A percentile compares a stretch with the other conserved stretches of the same genome.
phyloP scores from a whole-genome alignment of 352 stramenopile species.

The Globisporangium viniferum region DNA sequence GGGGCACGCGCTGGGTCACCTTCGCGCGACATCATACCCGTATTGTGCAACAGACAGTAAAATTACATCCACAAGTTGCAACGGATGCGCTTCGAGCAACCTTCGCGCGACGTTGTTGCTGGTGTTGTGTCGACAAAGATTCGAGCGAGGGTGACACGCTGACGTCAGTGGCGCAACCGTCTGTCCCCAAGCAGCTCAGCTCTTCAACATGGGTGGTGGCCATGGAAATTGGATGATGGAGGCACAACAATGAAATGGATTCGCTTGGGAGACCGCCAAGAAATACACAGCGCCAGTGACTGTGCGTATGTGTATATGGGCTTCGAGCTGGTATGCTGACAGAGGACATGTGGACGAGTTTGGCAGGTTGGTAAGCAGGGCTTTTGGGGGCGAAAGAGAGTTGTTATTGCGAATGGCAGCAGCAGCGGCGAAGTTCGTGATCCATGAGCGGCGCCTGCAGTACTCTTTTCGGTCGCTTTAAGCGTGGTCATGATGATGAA shows the following conservation, averaged over 20 bases:
- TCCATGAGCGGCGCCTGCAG: neutral
- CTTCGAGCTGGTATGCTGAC: too few relatives aligned
- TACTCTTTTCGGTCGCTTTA: neutral
- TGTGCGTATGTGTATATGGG: too few relatives aligned
- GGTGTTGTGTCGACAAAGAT: conserved; percentile 14
- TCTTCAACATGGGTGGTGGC: neutral
- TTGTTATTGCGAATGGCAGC: neutral
- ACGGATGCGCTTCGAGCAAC: neutral
- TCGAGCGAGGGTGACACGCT: conserved; percentile 2
- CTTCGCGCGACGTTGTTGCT: conserved; percentile 2
- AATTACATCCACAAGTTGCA: neutral
- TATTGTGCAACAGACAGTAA: neutral
- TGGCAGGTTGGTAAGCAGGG: too few relatives aligned
- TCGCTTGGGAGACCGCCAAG: neutral
- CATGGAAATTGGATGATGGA: neutral
- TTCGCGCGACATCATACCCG: conserved; percentile 7
- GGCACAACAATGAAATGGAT: neutral
- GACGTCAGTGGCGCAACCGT: conserved; percentile 3
- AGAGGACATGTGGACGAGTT: too few relatives aligned
- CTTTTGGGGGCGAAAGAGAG: too few relatives aligned
- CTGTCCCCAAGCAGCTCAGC: conserved; percentile 3
- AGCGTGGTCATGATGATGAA: neutral
- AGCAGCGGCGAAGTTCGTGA: neutral
- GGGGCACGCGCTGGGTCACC: neutral
- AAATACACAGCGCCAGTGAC: neutral